Base-by-base conservation (phyloP, 345 rosid genomes). In the Boechera stricta region DNA sequence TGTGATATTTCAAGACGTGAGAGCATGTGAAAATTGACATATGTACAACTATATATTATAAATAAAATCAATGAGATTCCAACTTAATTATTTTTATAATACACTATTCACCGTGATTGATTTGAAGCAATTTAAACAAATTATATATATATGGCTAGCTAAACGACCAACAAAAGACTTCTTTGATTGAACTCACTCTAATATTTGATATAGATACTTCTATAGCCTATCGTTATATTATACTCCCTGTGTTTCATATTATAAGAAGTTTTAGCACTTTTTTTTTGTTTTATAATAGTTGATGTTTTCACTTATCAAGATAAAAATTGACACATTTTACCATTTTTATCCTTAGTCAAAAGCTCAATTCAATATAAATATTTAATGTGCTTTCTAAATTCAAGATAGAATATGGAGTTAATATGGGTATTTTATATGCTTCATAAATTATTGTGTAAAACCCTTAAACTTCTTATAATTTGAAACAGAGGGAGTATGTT, bases 181-280 rank as follows among this genome's bases (percentile, higher is more conserved):
- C 0, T 49, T 49, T 32, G 29, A 73, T 42, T 39, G 35, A 52
- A 63, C n/a, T 73, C 13, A 74, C 62, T 39, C 7, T 24, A 42
- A 41, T 54, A 53, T 6, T 7, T 38, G 36, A 57, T 44, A 49
- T 35, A 24, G 26, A 52, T 24, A 55, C 6, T 74, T 74, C 8
- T 64, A 18, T 65, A 21, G 65, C 16, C 18, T 44, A 65, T 65
- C 78, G 56, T 56, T 65, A 56, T 74, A 35, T 58, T 28, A 36
- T 76, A 18, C 21, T 18, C 21, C 21, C 0, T 18, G 0, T 18
- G 21, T 18, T 18, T 18, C 21, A 18, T 18, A 18, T 18, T 18
- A 18, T 18, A 18, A 18, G 21, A 18, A 0, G 21, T 18, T 18
- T 18, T 18, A 18, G 0, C 21, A 18, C 16, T 16, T 18, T 18